Conservation (phyloP, 495 filamentous ascomycete genomes). For the Barbatosphaeria neglecta region DNA sequence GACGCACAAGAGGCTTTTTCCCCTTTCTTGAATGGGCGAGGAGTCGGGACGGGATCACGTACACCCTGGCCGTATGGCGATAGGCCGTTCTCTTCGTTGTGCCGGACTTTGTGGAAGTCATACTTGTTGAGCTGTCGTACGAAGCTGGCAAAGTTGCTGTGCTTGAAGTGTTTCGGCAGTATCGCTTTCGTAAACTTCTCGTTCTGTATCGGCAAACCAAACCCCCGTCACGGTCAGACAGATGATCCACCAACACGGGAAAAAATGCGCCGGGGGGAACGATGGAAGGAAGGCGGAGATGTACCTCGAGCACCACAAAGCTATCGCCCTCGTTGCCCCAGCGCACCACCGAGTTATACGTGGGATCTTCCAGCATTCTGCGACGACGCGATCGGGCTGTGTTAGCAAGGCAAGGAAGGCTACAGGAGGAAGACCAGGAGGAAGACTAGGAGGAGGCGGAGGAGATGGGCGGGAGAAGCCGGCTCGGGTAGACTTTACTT, state of each 20-base stretch:
- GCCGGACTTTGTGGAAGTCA: constrained; percentile 97
- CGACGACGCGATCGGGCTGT: too few relatives aligned
- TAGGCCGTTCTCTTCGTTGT: constrained; percentile 87
- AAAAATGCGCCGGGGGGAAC: too few relatives aligned
- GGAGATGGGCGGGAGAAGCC: constrained; percentile 8
- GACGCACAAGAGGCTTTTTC: background rate
- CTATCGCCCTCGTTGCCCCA: constrained; percentile 93
- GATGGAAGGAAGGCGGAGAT: constrained; percentile 10
- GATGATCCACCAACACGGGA: background rate
- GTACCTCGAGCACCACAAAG: constrained; percentile 94
- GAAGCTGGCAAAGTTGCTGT: constrained; percentile 98
- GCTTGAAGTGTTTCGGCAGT: constrained; percentile 96
- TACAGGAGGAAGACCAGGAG: too few relatives aligned
- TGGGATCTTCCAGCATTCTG: constrained; percentile 95
- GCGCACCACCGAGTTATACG: constrained; percentile 83
- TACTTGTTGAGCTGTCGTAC: constrained; percentile 99
- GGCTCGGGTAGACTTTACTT: constrained; percentile 48
- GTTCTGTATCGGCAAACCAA: too few relatives aligned
- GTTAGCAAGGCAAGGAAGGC: too few relatives aligned
- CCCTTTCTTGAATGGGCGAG: background rate
- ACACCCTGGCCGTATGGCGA: constrained; percentile 88
- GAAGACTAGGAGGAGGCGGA: too few relatives aligned
- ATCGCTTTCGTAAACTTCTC: constrained; percentile 98
- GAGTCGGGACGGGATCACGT: constrained; percentile 22
- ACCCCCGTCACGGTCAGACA: too few relatives aligned